A percentile compares a stretch with the other conserved stretches of the same genome.
These are phyloP conservation scores for Leccinum variabile DNA, from an alignment of 1,284 basidiomycete genomes.

Conservation along the genomic window DNA sequence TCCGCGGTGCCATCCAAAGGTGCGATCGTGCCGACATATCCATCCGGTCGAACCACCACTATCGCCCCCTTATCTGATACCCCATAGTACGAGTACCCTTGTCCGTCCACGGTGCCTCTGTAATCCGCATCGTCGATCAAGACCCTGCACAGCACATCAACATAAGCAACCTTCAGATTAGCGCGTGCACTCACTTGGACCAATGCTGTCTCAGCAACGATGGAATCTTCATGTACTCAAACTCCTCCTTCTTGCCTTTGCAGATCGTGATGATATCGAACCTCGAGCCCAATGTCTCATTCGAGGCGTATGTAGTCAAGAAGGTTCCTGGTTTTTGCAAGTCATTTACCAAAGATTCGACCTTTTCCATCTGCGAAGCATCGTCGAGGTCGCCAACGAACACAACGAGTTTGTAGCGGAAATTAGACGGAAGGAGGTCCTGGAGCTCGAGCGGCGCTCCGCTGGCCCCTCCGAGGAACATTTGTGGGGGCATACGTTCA, in stretches of 20 bases:
- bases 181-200: slow-evolving; percentile 52
- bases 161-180: neutral
- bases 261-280: slow-evolving; percentile 60
- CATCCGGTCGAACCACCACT: slow-evolving; percentile 72
- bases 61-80: slow-evolving; percentile 56
- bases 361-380: slow-evolving; percentile 39
- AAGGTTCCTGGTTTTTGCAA: slow-evolving; percentile 42
- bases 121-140: slow-evolving; percentile 48
- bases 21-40: slow-evolving; percentile 63
- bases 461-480: slow-evolving; percentile 64
- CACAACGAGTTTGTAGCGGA: slow-evolving; percentile 71
- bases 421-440: slow-evolving; percentile 66
- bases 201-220: slow-evolving; percentile 57
- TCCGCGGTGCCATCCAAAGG: slow-evolving; percentile 46
- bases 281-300: slow-evolving; percentile 24
- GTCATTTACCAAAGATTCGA: slow-evolving; percentile 47
- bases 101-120: slow-evolving; percentile 41
- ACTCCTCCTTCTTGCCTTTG: slow-evolving; percentile 46
- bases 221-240: slow-evolving; percentile 53
- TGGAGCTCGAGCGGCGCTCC: slow-evolving; percentile 64
- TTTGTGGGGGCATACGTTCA: slow-evolving; percentile 61
- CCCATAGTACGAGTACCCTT: slow-evolving; percentile 55
- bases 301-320: slow-evolving; percentile 36
- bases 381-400: slow-evolving; percentile 60
- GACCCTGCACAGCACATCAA: slow-evolving; percentile 39